Evolutionary conservation across 192 early-diverging fungal genomes (phyloP).

Genomic region (Backusella luteola): DNA sequence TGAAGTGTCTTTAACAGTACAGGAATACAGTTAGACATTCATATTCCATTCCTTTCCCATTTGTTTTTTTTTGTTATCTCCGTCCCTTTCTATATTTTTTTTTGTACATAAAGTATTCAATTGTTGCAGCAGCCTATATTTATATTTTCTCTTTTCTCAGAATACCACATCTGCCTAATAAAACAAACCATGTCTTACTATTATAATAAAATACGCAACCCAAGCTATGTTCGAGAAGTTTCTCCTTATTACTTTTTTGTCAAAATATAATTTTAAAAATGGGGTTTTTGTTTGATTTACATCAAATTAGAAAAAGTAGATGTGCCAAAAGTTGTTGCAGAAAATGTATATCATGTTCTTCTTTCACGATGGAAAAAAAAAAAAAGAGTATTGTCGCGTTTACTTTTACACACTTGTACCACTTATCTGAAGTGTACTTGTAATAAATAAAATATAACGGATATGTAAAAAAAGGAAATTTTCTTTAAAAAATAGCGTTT

Average conservation of each 20-base stretch:
- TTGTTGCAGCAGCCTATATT: neutral
- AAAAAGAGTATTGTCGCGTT: neutral
- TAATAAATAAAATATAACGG: neutral
- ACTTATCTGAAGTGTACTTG: neutral
- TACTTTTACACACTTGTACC: neutral
- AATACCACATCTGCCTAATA: neutral
- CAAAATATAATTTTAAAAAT: neutral
- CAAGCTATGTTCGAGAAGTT: constrained; percentile 2
- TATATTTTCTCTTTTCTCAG: neutral
- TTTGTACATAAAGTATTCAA: constrained; percentile 5
- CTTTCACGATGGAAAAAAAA: neutral
- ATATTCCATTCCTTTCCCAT: neutral
- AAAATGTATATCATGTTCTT: neutral
- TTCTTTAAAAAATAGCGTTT: neutral
- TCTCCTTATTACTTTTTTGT: constrained; percentile 1
- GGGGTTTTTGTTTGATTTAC: neutral
- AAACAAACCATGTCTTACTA: neutral
- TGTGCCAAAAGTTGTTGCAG: neutral
- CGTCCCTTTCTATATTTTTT: neutral
- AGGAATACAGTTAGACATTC: constrained; percentile 4
- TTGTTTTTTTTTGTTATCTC: neutral
- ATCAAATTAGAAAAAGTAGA: neutral
- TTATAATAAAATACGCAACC: neutral
- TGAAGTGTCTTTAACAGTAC: constrained; percentile 4
- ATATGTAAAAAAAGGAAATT: neutral